Conservation (phyloP, 352 stramenopile genomes). For the Globisporangium orthogonon region DNA sequence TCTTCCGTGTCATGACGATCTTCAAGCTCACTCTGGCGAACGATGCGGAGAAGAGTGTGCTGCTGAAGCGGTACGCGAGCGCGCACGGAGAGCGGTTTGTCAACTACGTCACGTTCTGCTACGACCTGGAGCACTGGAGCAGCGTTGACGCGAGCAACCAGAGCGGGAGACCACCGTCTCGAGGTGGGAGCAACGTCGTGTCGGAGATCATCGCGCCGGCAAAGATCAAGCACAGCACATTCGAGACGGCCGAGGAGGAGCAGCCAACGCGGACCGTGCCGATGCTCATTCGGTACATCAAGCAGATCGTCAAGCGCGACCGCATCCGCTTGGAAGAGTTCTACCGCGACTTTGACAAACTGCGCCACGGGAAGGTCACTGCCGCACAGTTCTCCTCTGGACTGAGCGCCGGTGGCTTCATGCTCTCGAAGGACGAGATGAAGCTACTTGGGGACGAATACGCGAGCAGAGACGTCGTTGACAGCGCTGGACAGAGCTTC, state of each 20-base stretch:
- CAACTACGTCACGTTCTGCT: conserved; percentile 84
- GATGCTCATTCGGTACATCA: conserved; percentile 77
- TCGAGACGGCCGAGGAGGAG: conserved; percentile 26
- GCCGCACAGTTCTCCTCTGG: conserved; percentile 54
- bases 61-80: conserved; percentile 72
- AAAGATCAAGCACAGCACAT: conserved; percentile 29
- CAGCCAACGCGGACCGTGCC: conserved; percentile 38
- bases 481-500: conserved; percentile 51
- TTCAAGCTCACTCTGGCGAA: conserved; percentile 58
- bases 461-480: conserved; percentile 35
- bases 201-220: conserved; percentile 58
- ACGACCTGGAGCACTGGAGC: conserved; percentile 58
- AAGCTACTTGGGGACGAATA: conserved; percentile 49
- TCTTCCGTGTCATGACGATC: conserved; percentile 75
- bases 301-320: conserved; percentile 74
- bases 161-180: conserved; percentile 30
- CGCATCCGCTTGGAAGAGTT: conserved; percentile 79
- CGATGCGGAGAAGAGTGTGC: conserved; percentile 37
- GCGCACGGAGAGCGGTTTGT: conserved; percentile 66
- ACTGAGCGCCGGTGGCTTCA: conserved; percentile 44
- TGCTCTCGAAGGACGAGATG: conserved; percentile 56
- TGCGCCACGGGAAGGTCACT: conserved; percentile 75
- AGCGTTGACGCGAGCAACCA: conserved; percentile 21
- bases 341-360: conserved; percentile 81
- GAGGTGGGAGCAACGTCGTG: conserved; percentile 22